Percentiles rank a stretch among this genome's conserved stretches.
Conservation (phyloP, 2,329 filamentous ascomycete species). For the Fusarium falciforme region DNA sequence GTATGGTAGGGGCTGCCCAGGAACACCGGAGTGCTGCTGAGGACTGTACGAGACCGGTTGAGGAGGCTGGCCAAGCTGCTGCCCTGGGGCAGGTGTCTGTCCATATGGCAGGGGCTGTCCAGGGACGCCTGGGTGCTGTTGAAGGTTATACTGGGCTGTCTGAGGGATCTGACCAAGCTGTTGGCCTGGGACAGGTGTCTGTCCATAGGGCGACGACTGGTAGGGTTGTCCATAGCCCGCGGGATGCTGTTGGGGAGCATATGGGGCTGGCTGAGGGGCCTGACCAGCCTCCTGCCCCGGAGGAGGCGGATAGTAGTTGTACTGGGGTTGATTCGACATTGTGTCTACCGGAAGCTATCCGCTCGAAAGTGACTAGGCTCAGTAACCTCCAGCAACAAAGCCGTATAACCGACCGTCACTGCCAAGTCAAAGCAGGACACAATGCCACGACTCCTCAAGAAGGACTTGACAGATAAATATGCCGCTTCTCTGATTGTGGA, state of each 20-base stretch:
- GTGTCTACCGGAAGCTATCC: background rate
- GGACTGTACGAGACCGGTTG: background rate
- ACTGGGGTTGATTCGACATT: slow-evolving; percentile 15
- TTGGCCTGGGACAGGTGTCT: slow-evolving; percentile 5
- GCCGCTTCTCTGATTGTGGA: background rate
- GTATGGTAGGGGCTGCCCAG: background rate
- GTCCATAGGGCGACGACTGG: slow-evolving; percentile 16
- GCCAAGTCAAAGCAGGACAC: background rate
- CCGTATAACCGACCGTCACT: background rate
- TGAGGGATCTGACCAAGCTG: background rate
- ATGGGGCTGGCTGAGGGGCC: background rate
- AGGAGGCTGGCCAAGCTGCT: background rate
- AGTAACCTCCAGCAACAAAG: background rate
- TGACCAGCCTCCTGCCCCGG: background rate
- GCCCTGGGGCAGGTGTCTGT: background rate
- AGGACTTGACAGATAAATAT: slow-evolving; percentile 5
- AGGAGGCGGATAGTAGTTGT: slow-evolving; percentile 9
- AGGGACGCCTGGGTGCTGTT: background rate
- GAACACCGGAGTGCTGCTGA: background rate
- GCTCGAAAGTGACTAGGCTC: background rate
- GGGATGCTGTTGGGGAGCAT: slow-evolving; percentile 9
- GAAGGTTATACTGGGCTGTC: background rate
- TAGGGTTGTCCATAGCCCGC: background rate
- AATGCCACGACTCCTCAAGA: background rate
- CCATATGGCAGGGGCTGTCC: background rate